These are phyloP conservation scores for Platanthera zijinensis DNA, from an alignment of 106 monocot species.

Conservation along the genomic window DNA sequence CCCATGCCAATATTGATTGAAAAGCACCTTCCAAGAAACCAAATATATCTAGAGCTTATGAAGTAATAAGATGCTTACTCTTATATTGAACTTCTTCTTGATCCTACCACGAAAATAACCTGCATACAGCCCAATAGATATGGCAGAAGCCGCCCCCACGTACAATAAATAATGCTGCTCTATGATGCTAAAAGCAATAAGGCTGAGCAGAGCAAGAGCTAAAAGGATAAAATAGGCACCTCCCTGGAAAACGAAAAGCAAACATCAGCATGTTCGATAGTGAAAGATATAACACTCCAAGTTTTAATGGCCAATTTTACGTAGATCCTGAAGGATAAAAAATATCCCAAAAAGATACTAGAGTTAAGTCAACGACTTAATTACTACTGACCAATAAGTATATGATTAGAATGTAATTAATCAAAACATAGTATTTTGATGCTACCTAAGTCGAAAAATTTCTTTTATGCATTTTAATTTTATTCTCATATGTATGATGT, in stretches of 20 bases:
- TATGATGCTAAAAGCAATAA: conserved; percentile 58
- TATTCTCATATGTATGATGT: no score
- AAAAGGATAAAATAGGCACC: conserved; percentile 40
- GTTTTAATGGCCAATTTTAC: no score
- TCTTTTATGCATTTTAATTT: no score
- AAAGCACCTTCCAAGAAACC: background rate
- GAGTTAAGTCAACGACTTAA: no score
- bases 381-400: no score
- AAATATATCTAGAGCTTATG: background rate
- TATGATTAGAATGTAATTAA: no score
- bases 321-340: no score
- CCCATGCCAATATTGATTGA: background rate
- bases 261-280: background rate
- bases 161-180: conserved; percentile 36
- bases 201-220: conserved; percentile 28
- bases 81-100: conserved; percentile 76
- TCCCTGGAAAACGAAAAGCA: conserved; percentile 30
- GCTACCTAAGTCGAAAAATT: no score
- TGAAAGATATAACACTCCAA: no score
- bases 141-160: conserved; percentile 36
- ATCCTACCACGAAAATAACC: conserved; percentile 71
- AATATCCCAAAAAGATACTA: no score
- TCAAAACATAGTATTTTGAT: no score
- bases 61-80: conserved; percentile 31
- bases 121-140: conserved; percentile 43